Conservation (phyloP, 2,329 filamentous ascomycete genomes). For the Ascosphaera aggregata region DNA sequence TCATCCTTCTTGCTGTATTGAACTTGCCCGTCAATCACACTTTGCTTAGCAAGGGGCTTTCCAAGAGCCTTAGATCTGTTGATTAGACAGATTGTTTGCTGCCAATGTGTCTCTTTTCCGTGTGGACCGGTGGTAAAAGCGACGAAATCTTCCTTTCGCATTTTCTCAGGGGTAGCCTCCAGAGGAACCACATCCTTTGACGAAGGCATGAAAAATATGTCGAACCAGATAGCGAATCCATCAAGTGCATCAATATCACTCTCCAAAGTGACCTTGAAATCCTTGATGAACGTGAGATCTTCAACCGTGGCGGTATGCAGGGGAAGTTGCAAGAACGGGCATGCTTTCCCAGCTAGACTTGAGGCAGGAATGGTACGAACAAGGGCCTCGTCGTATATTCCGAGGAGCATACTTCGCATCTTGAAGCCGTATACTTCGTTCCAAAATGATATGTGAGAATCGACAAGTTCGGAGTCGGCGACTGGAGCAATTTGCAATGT, state of each 20-base stretch:
- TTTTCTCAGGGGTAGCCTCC: slow-evolving; percentile 35
- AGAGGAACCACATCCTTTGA: slow-evolving; percentile 25
- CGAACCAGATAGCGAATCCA: slow-evolving; percentile 81
- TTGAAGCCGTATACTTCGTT: slow-evolving; percentile 84
- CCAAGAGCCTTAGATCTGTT: slow-evolving; percentile 30
- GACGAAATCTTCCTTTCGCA: slow-evolving; percentile 39
- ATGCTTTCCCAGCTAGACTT: slow-evolving; percentile 28
- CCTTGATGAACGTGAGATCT: slow-evolving; percentile 52
- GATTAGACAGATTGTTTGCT: slow-evolving; percentile 53
- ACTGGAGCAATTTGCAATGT: slow-evolving; percentile 66
- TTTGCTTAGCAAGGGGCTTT: slow-evolving; percentile 26
- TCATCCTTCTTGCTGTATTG: slow-evolving; percentile 46
- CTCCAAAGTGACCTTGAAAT: slow-evolving; percentile 39
- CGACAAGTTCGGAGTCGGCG: slow-evolving; percentile 51
- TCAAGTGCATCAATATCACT: slow-evolving; percentile 48
- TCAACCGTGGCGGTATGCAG: slow-evolving; percentile 47
- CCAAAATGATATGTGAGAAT: slow-evolving; percentile 68
- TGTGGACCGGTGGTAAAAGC: slow-evolving; percentile 73
- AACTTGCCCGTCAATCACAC: slow-evolving; percentile 41
- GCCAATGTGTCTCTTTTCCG: slow-evolving; percentile 69
- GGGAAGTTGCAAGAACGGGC: slow-evolving; percentile 50
- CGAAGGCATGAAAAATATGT: slow-evolving; percentile 64
- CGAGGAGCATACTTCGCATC: slow-evolving; percentile 72
- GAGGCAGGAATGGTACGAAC: slow-evolving; percentile 44
- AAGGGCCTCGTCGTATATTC: slow-evolving; percentile 61